Percentiles rank a stretch among this genome's conserved stretches.
Conservation (phyloP, 2,329 filamentous ascomycete species). For the Hymenoscyphus scutula region DNA sequence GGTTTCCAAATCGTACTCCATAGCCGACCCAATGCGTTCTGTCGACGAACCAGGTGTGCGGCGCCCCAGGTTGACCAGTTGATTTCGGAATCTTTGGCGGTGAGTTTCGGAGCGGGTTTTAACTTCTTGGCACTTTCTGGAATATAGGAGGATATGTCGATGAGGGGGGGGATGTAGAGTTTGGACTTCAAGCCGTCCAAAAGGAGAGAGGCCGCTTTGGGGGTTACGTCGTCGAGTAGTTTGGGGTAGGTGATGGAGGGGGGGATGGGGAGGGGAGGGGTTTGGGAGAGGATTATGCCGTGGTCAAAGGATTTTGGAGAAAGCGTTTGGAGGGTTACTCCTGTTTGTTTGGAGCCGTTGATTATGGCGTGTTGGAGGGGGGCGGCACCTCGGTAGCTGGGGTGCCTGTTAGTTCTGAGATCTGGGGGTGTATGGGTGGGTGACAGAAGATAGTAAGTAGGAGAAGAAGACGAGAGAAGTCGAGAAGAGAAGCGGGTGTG, state of each 20-base stretch:
- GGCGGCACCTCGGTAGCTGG: conserved; percentile 76
- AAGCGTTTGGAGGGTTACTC: conserved; percentile 84
- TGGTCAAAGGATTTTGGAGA: conserved; percentile 74
- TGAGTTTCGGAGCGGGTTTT: conserved; percentile 71
- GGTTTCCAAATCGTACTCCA: conserved; percentile 52
- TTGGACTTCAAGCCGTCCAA: conserved; percentile 60
- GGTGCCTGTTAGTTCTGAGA: background rate
- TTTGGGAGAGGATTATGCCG: conserved; percentile 72
- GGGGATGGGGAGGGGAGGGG: conserved; percentile 51
- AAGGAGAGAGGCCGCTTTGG: conserved; percentile 69
- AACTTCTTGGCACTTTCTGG: conserved; percentile 24
- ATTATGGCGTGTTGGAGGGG: conserved; percentile 85
- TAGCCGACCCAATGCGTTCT: conserved; percentile 60
- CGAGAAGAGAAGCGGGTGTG: no score
- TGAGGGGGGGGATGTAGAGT: conserved; percentile 63
- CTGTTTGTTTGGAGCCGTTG: conserved; percentile 56
- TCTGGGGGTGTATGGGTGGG: background rate
- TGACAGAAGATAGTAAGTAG: background rate
- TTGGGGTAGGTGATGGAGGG: conserved; percentile 51
- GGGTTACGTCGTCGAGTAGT: conserved; percentile 56
- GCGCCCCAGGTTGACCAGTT: conserved; percentile 55
- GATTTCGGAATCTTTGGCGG: conserved; percentile 59
- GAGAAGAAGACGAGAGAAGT: background rate
- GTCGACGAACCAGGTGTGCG: conserved; percentile 53
- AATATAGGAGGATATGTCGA: conserved; percentile 37